phyloP scores from a whole-genome alignment of 1,284 basidiomycete genomes.

The Papiliotrema flavescens region DNA sequence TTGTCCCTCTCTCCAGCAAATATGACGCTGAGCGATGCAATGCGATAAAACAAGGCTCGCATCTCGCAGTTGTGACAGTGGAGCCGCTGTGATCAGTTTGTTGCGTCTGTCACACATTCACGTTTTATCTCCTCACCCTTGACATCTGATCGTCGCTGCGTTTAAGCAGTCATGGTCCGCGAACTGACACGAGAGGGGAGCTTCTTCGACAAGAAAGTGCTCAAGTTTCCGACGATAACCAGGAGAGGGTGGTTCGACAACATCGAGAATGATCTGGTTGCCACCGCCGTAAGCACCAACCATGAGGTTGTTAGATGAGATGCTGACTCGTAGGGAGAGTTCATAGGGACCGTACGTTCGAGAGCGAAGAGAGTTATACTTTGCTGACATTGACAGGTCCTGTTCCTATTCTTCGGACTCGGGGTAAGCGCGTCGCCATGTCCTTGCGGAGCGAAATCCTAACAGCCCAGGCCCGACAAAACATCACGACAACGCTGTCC shows the following conservation, averaged over 20 bases:
- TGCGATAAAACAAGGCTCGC: too few relatives aligned
- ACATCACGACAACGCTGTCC: background rate
- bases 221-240: background rate
- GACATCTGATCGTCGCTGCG: background rate
- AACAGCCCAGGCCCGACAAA: background rate
- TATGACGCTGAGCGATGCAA: too few relatives aligned
- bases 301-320: too few relatives aligned
- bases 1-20: too few relatives aligned
- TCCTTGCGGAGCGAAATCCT: too few relatives aligned
- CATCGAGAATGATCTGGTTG: conserved; percentile 24
- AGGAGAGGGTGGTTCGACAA: conserved; percentile 16
- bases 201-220: conserved; percentile 1
- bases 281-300: conserved; percentile 4
- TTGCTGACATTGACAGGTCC: conserved; percentile 9
- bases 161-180: too few relatives aligned
- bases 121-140: background rate
- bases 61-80: too few relatives aligned
- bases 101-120: too few relatives aligned
- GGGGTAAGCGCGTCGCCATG: conserved; percentile 26
- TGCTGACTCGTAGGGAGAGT: conserved; percentile 13
- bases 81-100: too few relatives aligned
- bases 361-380: too few relatives aligned
- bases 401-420: conserved; percentile 29
- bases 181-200: background rate
- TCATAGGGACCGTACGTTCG: conserved; percentile 23